Conservation (phyloP, 2,329 filamentous ascomycete species). For the Pseudogymnoascus sp. region DNA sequence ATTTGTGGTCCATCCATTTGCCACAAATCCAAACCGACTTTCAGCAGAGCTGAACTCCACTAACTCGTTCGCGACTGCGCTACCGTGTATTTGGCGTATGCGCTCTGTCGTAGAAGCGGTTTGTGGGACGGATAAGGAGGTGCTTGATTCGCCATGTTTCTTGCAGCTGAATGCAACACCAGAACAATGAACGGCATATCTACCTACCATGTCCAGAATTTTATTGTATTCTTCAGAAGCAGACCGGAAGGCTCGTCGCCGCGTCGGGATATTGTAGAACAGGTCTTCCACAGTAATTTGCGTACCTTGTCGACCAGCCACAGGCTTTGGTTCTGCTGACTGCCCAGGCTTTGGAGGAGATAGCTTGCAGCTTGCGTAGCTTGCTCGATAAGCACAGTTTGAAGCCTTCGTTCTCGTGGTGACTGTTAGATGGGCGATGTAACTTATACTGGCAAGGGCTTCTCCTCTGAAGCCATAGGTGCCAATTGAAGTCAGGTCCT, state of each 20-base stretch:
- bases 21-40: slow-evolving; percentile 74
- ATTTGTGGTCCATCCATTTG: slow-evolving; percentile 75
- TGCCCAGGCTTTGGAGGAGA: slow-evolving; percentile 82
- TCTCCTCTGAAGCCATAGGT: slow-evolving; percentile 98
- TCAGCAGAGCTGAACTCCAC: slow-evolving; percentile 68
- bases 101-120: slow-evolving; percentile 69
- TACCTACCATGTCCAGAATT: slow-evolving; percentile 88
- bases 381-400: slow-evolving; percentile 80
- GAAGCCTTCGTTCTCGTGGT: slow-evolving; percentile 90
- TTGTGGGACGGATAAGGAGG: slow-evolving; percentile 71
- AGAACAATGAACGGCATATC: slow-evolving; percentile 85
- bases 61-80: slow-evolving; percentile 77
- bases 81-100: slow-evolving; percentile 85
- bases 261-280: slow-evolving; percentile 91
- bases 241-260: slow-evolving; percentile 83
- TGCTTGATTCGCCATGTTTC: slow-evolving; percentile 82
- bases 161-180: slow-evolving; percentile 96
- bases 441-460: slow-evolving; percentile 92
- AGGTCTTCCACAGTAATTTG: slow-evolving; percentile 95
- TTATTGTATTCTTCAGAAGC: slow-evolving; percentile 94
- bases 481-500: slow-evolving; percentile 80
- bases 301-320: slow-evolving; percentile 80
- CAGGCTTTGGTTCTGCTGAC: slow-evolving; percentile 74
- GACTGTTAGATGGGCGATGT: slow-evolving; percentile 91
- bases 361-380: slow-evolving; percentile 77